These are phyloP conservation scores for Talaromyces trachyspermus DNA, from an alignment of 495 filamentous ascomycete genomes.

Conservation along the genomic window DNA sequence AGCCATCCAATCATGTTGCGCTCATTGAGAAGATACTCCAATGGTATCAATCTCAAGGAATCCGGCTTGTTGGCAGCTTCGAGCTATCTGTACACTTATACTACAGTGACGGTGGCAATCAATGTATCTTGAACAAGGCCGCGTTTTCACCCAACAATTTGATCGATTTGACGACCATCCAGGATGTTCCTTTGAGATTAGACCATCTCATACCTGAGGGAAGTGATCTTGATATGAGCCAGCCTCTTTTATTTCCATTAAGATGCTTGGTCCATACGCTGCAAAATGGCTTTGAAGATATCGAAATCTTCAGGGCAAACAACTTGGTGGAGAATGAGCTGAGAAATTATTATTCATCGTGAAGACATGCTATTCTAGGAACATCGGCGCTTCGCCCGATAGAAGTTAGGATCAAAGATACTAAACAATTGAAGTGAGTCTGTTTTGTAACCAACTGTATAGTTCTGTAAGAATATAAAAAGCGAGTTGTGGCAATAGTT, in stretches of 20 bases:
- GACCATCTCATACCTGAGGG: background rate
- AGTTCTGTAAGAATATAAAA: too few relatives aligned
- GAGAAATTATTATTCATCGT: background rate
- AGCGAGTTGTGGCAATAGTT: too few relatives aligned
- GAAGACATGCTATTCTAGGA: too few relatives aligned
- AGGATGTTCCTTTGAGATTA: background rate
- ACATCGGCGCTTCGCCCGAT: too few relatives aligned
- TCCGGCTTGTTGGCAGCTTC: background rate
- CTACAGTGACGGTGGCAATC: background rate
- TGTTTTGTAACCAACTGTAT: too few relatives aligned
- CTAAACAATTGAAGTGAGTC: too few relatives aligned
- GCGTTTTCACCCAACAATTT: background rate
- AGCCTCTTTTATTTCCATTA: background rate
- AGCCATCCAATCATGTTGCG: background rate
- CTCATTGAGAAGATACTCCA: background rate
- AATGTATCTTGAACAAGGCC: background rate
- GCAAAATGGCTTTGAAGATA: background rate
- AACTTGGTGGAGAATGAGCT: background rate
- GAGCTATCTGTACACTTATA: slow-evolving; percentile 1
- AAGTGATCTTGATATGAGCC: background rate
- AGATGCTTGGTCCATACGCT: background rate
- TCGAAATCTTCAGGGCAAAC: background rate
- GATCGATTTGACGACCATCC: background rate
- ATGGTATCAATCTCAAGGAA: background rate
- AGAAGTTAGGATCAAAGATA: too few relatives aligned